phyloP scores from a whole-genome alignment of 78 protist genomes.

The Creolimax fragrantissima region DNA sequence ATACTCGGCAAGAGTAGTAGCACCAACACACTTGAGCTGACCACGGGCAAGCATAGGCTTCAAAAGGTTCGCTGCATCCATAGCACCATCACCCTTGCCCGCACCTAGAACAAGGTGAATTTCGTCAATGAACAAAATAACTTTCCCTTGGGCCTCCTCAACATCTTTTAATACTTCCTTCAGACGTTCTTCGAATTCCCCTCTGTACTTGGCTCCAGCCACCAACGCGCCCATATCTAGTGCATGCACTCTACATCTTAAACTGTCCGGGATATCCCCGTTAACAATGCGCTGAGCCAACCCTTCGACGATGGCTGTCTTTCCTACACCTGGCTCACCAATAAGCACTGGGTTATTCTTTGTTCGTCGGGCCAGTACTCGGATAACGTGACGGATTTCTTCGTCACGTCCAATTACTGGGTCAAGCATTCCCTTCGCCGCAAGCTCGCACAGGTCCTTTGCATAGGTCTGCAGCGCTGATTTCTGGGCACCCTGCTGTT shows the following conservation, averaged over 20 bases:
- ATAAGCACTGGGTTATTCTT: conserved; percentile 96
- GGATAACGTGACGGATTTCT: conserved; percentile 86
- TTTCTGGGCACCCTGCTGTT: neutral
- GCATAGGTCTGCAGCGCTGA: conserved; percentile 71
- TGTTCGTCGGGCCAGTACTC: conserved; percentile 74
- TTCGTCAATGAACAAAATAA: conserved; percentile 97
- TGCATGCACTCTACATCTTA: conserved; percentile 60
- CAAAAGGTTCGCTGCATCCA: conserved; percentile 98
- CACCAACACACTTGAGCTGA: conserved; percentile 94
- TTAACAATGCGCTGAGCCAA: conserved; percentile 92
- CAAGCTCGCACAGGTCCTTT: conserved; percentile 61
- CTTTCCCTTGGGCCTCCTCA: conserved; percentile 61
- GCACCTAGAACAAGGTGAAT: conserved; percentile 96
- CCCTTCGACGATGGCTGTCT: conserved; percentile 96
- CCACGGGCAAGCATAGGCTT: conserved; percentile 98
- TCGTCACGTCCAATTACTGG: conserved; percentile 97
- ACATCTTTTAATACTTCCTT: conserved; percentile 93
- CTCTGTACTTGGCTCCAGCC: conserved; percentile 96
- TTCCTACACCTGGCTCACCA: conserved; percentile 88
- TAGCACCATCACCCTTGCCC: conserved; percentile 88
- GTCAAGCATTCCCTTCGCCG: conserved; percentile 89
- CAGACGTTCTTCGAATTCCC: conserved; percentile 97
- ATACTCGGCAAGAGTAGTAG: conserved; percentile 96
- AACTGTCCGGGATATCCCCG: conserved; percentile 91
- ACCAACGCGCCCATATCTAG: conserved; percentile 95